Percentiles rank a stretch among this genome's conserved stretches.
Evolutionary conservation across 176 grass and related monocot species (phyloP).

Genomic region (Chrysopogon serrulatus): DNA sequence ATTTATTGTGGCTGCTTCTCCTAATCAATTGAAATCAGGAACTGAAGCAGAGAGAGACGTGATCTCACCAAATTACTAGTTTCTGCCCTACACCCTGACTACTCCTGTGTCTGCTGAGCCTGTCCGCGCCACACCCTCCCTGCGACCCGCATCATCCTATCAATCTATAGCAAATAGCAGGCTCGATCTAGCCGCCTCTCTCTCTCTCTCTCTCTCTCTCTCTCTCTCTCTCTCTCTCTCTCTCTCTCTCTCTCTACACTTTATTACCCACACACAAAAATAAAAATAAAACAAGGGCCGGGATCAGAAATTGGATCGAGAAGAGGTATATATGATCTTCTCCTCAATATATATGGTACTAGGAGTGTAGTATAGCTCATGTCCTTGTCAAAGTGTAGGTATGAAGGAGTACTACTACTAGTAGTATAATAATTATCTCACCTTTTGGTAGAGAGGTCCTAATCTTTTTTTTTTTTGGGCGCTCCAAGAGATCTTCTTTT

Average conservation of each 20-base stretch:
- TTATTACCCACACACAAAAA: background rate
- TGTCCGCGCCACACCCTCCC: slow-evolving; percentile 21
- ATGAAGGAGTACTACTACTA: background rate
- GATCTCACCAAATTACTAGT: slow-evolving; percentile 6
- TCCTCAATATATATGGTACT: background rate
- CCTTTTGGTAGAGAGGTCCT: slow-evolving; percentile 7
- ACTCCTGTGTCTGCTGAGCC: slow-evolving; percentile 1
- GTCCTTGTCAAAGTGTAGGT: slow-evolving; percentile 35
- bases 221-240: background rate
- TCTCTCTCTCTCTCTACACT: background rate
- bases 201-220: background rate
- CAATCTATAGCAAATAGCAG: no score
- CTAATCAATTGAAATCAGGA: slow-evolving; percentile 20
- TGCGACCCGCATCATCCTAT: slow-evolving; percentile 35
- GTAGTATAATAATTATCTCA: slow-evolving; percentile 10
- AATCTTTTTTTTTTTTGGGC: background rate
- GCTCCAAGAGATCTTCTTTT: slow-evolving; percentile 22
- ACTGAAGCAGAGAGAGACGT: slow-evolving; percentile 9
- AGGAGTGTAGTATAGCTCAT: background rate
- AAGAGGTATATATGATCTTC: background rate
- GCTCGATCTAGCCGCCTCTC: no score
- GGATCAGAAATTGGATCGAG: background rate
- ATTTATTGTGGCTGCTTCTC: slow-evolving; percentile 28
- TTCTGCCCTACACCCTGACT: slow-evolving; percentile 43
- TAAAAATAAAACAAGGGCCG: background rate